Evolutionary conservation across 345 rosid species (phyloP), one percentile per base, ranked within the genome.

Genomic region (Sonneratia caseolaris): DNA sequence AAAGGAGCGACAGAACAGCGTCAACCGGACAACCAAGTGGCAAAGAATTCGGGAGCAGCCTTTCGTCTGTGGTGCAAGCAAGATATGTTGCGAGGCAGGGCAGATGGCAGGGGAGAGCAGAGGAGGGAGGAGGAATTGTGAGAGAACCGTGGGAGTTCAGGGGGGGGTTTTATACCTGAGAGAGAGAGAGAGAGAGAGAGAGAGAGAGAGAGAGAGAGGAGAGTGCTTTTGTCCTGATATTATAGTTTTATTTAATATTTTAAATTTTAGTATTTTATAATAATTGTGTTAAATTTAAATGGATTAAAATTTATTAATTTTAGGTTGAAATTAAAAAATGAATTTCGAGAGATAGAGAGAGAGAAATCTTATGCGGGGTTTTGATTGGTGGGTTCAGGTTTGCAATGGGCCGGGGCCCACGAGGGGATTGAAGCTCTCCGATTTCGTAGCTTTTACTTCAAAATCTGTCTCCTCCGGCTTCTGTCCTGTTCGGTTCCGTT

Each of bases 381-480:
- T 37, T 74, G 64, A 35, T 7, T 55, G 76, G 74, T 85, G 82
- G n/a, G 85, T 74, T 72, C 73, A 74, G 47, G 69, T 16, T 5
- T 21, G 27, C 11, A 24, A 64, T 22, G 27, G 0, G 43, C 8
- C n/a, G 37, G 75, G 86, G 80, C 57, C 87, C 89, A 83, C 79
- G 85, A 59, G 76, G 78, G 76, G 37, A n/a, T n/a, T n/a, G 43
- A 40, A 8, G 43, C 43, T 77, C 74, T 68, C 10, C 35, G 47
- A 11, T 53, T 49, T 56, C 80, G 45, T 84, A 47, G 67, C 87
- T 84, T 83, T 76, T 71, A 82, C 81, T 79, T 81, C 71, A 84
- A 80, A 40, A 40, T 40, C 43, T 40, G 0, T 40, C 43, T 40
- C 43, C 43, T 40, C 5, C 43, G 8, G 43, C 43, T 40, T 4